phyloP scores from a whole-genome alignment of 306 rosid species.

The Vigna hirtella region DNA sequence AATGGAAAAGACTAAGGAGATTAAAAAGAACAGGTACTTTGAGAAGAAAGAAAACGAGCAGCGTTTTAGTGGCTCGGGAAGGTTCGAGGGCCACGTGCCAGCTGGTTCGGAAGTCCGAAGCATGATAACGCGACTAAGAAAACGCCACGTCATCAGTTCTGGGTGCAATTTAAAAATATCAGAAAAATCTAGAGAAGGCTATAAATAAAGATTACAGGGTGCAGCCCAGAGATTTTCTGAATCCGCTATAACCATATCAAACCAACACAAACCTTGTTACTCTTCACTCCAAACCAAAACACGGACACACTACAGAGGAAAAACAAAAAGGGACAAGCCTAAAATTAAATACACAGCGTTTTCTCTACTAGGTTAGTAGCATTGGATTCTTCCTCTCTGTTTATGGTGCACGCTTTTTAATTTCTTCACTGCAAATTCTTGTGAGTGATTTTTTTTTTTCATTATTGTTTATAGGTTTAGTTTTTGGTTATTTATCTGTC shows the following conservation, averaged over 20 bases:
- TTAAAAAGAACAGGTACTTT: neutral
- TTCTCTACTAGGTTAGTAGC: constrained; percentile 44
- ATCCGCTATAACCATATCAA: neutral
- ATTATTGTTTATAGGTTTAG: neutral
- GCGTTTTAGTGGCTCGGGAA: constrained; percentile 57
- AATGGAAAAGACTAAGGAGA: neutral
- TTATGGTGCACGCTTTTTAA: neutral
- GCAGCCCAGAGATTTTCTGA: constrained; percentile 23
- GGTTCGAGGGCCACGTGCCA: constrained; percentile 61
- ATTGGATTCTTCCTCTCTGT: constrained; percentile 17
- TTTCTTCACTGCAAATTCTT: neutral
- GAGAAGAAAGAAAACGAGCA: constrained; percentile 21
- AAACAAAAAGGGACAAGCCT: neutral
- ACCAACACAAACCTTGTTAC: neutral
- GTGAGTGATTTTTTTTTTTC: neutral
- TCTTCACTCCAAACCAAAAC: neutral
- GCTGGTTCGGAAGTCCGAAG: constrained; percentile 35
- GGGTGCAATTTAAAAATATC: constrained; percentile 37
- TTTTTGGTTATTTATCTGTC: neutral
- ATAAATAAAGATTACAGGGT: constrained; percentile 57
- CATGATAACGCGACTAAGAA: constrained; percentile 49
- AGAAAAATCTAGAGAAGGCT: constrained; percentile 80
- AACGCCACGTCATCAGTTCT: constrained; percentile 54
- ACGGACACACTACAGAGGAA: neutral
- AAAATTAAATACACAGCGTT: neutral